A percentile compares a stretch with the other conserved stretches of the same genome.
These are phyloP conservation scores for Yamadazyma atlantica DNA, from an alignment of 1,139 yeast species.

Conservation along the genomic window DNA sequence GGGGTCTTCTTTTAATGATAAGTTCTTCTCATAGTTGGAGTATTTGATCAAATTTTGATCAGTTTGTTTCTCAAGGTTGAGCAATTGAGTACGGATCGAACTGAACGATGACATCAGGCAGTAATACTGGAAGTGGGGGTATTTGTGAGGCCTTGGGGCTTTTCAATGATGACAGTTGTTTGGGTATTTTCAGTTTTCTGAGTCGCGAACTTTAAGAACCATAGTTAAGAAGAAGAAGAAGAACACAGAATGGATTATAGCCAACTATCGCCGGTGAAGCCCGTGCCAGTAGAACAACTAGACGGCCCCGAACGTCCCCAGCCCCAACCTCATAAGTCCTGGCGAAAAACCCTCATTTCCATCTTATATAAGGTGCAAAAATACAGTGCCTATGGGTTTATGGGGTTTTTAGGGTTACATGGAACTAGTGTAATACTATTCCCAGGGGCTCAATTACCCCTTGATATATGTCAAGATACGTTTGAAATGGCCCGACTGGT, in stretches of 20 bases:
- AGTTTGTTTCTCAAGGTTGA: constrained; percentile 43
- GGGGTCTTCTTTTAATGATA: constrained; percentile 24
- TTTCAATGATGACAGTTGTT: no score
- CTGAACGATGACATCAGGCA: constrained; percentile 47
- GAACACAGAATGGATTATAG: not conserved
- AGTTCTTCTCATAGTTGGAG: constrained; percentile 29
- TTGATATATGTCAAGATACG: constrained; percentile 50
- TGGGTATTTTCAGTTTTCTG: no score
- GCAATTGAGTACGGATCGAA: constrained; percentile 39
- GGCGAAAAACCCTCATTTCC: constrained; percentile 10
- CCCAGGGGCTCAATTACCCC: constrained; percentile 49
- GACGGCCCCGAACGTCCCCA: constrained; percentile 12
- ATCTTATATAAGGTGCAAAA: constrained; percentile 42
- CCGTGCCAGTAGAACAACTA: constrained; percentile 17
- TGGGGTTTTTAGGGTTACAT: constrained; percentile 60
- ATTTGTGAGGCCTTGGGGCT: no score
- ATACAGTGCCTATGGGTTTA: constrained; percentile 61
- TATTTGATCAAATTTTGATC: constrained; percentile 37
- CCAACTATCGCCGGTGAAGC: constrained; percentile 10
- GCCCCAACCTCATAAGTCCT: constrained; percentile 10
- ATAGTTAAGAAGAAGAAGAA: no score
- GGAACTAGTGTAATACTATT: constrained; percentile 52
- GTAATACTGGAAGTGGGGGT: no score
- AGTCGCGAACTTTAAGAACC: no score
- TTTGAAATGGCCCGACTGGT: constrained; percentile 62